Conservation (phyloP, 345 rosid genomes). For the Laguncularia racemosa region DNA sequence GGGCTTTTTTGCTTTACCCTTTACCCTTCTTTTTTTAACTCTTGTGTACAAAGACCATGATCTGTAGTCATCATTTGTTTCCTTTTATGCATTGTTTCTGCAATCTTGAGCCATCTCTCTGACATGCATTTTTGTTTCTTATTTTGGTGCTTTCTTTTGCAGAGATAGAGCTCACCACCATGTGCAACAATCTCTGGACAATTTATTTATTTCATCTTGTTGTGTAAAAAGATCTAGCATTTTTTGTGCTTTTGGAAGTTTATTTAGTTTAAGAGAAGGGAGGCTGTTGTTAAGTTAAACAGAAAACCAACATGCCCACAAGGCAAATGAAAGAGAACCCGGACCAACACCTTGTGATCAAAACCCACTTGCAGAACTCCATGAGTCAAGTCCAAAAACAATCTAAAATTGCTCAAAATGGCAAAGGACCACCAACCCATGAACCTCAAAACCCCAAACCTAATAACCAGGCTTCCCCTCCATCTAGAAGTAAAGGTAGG, state of each 20-base stretch:
- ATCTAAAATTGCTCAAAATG: constrained; percentile 61
- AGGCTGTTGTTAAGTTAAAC: neutral
- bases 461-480: constrained; percentile 47
- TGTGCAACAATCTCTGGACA: neutral
- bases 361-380: constrained; percentile 51
- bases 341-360: constrained; percentile 66
- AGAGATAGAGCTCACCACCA: constrained; percentile 10
- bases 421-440: constrained; percentile 55
- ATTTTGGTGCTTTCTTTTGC: constrained; percentile 11
- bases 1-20: constrained; percentile 12
- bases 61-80: constrained; percentile 16
- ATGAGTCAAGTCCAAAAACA: constrained; percentile 43
- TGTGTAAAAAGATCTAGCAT: constrained; percentile 25
- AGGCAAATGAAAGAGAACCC: constrained; percentile 84
- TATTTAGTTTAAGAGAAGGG: neutral
- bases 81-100: constrained; percentile 19
- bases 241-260: constrained; percentile 7
- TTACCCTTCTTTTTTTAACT: constrained; percentile 15
- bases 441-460: constrained; percentile 25
- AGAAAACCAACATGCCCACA: constrained; percentile 48
- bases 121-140: constrained; percentile 30
- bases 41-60: constrained; percentile 15
- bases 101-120: constrained; percentile 18
- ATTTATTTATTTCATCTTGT: constrained; percentile 16
- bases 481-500: constrained; percentile 55